A percentile compares a stretch with the other conserved stretches of the same genome.
phyloP scores from a whole-genome alignment of 169 alveolate genomes.

The Pseudocohnilembus persalinus region DNA sequence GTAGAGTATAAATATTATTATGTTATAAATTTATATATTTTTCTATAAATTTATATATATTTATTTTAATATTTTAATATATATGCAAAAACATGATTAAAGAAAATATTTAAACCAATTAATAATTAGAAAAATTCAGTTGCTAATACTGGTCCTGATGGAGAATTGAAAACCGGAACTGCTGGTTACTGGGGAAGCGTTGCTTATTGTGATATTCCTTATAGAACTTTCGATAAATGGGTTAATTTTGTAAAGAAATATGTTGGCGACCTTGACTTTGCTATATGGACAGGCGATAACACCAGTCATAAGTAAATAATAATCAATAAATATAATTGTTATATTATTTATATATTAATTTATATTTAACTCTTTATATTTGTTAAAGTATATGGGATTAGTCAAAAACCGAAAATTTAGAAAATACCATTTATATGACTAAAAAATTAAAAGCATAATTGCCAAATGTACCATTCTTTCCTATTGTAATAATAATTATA shows the following conservation, averaged over 20 bases:
- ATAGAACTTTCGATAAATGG: conserved; percentile 35
- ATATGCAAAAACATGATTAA: too few relatives aligned
- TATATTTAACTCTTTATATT: too few relatives aligned
- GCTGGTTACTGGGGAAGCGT: conserved; percentile 58
- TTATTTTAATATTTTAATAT: too few relatives aligned
- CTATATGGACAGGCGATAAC: conserved; percentile 69
- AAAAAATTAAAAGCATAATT: too few relatives aligned
- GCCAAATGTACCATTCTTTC: background rate
- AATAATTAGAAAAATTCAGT: background rate
- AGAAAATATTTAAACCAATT: too few relatives aligned
- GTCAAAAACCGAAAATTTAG: background rate
- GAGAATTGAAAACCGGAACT: background rate
- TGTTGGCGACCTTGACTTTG: conserved; percentile 37
- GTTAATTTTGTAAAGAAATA: conserved; percentile 7
- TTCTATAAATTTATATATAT: too few relatives aligned
- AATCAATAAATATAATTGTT: too few relatives aligned
- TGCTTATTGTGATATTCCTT: conserved; percentile 36
- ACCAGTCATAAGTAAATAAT: conserved; percentile 51
- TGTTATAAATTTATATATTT: too few relatives aligned
- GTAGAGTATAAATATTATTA: too few relatives aligned
- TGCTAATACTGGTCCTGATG: background rate
- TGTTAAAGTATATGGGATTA: background rate
- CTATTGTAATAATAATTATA: background rate
- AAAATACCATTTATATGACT: background rate
- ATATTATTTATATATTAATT: too few relatives aligned